Evolutionary conservation across 352 stramenopile species (phyloP), one percentile per base, ranked within the genome.

Genomic region (Discostella stelligera): DNA sequence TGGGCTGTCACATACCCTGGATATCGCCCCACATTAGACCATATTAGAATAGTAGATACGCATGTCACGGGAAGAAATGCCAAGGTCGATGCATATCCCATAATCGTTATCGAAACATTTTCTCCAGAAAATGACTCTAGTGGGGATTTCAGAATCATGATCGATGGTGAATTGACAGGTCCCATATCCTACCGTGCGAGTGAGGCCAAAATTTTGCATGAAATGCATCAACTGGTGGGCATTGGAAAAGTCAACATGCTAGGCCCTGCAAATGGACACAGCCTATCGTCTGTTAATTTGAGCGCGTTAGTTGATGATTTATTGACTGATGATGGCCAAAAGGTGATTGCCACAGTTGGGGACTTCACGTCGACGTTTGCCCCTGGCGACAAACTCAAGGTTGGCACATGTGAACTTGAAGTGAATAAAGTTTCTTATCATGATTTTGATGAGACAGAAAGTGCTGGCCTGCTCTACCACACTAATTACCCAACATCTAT

Each of bases 211-310:
- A 61, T 94, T 25, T 64, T 90, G 21, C 44, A 83, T 11, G 86
- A 82, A 61, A 87, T 94, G 14, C 83, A 94, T 61, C 61, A 62
- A 20, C 78, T 94, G 9, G 83, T 84, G 67, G 79, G 82, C 48
- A 85, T 94, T 49, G 88, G 78, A 11, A 89, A 90, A 71, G 86
- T 86, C 37, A 81, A 80, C n/a, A 85, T 88, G 74, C 46, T 91
- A 30, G 82, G 76, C 16, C 61, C 69, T 50, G 18, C 39, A 53
- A 63, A 79, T 18, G 68, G 59, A 54, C 61, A 76, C 3, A 53
- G 16, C n/a, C 55, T 75, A 50, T 67, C 67, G 25, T 70, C 59
- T 6, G 44, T 83, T 11, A 0, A 76, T 18, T 30, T 83, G 21
- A 67, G 48, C 44, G 76, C 69, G 14, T 65, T 83, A 41, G 59